phyloP scores from a whole-genome alignment of 768 basidiomycete genomes.

The Cystoderma amianthinum region DNA sequence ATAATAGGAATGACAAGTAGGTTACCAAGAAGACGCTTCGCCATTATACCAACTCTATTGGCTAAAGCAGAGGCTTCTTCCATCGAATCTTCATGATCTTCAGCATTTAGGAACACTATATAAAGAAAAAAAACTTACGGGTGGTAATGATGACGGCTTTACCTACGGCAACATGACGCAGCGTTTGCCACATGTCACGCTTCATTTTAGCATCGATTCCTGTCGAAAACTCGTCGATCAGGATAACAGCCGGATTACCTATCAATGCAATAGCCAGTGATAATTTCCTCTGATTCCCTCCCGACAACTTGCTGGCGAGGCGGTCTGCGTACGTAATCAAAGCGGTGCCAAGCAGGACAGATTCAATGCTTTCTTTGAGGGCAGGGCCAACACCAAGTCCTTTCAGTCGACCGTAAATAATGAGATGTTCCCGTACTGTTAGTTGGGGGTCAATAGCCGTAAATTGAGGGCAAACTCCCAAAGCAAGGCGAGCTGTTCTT shows the following conservation, averaged over 20 bases:
- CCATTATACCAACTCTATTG: conserved; percentile 16
- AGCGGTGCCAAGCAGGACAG: conserved; percentile 45
- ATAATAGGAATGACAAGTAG: conserved; percentile 1
- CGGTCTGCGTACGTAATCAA: conserved; percentile 50
- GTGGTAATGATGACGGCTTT: conserved; percentile 62
- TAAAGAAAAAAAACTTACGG: conserved; percentile 42
- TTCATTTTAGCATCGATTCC: conserved; percentile 72
- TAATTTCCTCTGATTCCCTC: conserved; percentile 66
- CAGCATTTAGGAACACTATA: conserved; percentile 16
- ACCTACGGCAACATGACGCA: conserved; percentile 47
- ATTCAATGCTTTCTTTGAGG: conserved; percentile 38
- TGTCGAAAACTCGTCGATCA: conserved; percentile 71
- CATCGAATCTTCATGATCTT: conserved; percentile 13
- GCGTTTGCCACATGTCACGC: conserved; percentile 65
- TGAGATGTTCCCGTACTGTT: conserved; percentile 71
- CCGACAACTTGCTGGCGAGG: conserved; percentile 59
- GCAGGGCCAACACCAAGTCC: conserved; percentile 41
- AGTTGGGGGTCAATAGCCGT: conserved; percentile 76
- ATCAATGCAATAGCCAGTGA: conserved; percentile 63
- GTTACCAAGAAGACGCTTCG: conserved; percentile 15
- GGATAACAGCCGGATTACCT: conserved; percentile 42
- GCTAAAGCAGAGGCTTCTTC: conserved; percentile 18
- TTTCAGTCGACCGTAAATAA: conserved; percentile 65
- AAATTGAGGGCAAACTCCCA: conserved; percentile 83
- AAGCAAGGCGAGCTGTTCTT: conserved; percentile 53